Evolutionary conservation across 768 basidiomycete species (phyloP), one percentile per base, ranked within the genome.

Genomic region (Mycena crocata): DNA sequence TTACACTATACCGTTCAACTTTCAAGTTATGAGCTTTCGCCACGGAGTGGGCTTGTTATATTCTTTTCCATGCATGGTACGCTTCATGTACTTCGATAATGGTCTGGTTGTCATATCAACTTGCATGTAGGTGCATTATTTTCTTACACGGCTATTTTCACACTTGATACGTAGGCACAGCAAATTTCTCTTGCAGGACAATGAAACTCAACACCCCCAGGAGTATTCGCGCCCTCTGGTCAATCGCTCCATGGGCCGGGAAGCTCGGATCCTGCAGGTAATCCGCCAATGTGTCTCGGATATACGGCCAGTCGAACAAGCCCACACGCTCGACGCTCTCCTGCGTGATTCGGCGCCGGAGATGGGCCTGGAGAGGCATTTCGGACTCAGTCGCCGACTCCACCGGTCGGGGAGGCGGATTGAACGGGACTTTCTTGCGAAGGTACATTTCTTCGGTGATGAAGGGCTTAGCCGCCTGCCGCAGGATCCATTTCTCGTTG

Each of bases 141-240:
- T n/a, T n/a, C n/a, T n/a, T n/a, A n/a, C n/a, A n/a, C n/a, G n/a
- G n/a, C n/a, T n/a, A n/a, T n/a, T n/a, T n/a, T n/a, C n/a, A n/a
- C n/a, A n/a, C n/a, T n/a, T n/a, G n/a, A n/a, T n/a, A n/a, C n/a
- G n/a, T n/a, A n/a, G n/a, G n/a, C n/a, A n/a, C n/a, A n/a, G n/a
- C n/a, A n/a, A n/a, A n/a, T n/a, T n/a, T n/a, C 57, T 71, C 69
- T 35, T 68, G 69, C n/a, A 71, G 45, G 13, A 71, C 66, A 13
- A 71, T 57, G 30, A 55, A 65, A 40, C 69, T 71, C 2, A 67
- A 55, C 2, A 71, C 69, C 1, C 19, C 39, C 32, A 71, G 24
- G 1, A 71, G 48, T 14, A 64, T 57, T 10, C 66, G 39, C 4
- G 66, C 69, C 14, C 66, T 31, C 14, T 32, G 26, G 30, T 71